These are phyloP conservation scores for Globisporangium canariense DNA, from an alignment of 352 stramenopile species.

Conservation along the genomic window DNA sequence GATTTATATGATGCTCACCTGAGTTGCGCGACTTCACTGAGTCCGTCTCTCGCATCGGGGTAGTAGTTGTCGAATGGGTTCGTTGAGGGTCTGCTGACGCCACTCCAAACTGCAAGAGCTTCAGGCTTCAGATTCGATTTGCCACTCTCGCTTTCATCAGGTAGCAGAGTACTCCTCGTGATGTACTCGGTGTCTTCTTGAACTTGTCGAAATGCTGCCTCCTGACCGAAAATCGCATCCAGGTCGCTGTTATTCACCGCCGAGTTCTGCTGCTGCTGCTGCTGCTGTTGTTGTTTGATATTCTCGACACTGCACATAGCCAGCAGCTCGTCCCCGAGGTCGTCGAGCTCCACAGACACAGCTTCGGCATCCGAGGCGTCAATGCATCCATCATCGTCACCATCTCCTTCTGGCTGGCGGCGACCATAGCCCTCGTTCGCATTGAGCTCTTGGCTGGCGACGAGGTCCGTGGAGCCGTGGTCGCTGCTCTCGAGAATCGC, in stretches of 20 bases:
- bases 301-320: constrained; percentile 3
- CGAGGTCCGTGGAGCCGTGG: background rate
- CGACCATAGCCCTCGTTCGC: background rate
- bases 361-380: constrained; percentile 11
- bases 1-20: constrained; percentile 17
- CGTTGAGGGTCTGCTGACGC: background rate
- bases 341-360: constrained; percentile 9
- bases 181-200: background rate
- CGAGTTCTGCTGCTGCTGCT: background rate
- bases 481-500: constrained; percentile 6
- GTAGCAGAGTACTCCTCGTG: background rate
- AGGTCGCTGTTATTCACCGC: background rate
- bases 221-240: constrained; percentile 10
- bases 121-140: background rate
- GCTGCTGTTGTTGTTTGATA: background rate
- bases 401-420: background rate
- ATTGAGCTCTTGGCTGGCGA: background rate
- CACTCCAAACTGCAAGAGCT: background rate
- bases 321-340: constrained; percentile 11
- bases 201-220: background rate
- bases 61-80: background rate
- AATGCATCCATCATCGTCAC: background rate
- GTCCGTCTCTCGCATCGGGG: background rate
- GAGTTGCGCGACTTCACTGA: constrained; percentile 23
- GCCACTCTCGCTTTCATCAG: background rate